A percentile compares a stretch with the other conserved stretches of the same genome.
These are phyloP conservation scores for Pythium dissotocum DNA, from an alignment of 352 stramenopile genomes.

Conservation along the genomic window DNA sequence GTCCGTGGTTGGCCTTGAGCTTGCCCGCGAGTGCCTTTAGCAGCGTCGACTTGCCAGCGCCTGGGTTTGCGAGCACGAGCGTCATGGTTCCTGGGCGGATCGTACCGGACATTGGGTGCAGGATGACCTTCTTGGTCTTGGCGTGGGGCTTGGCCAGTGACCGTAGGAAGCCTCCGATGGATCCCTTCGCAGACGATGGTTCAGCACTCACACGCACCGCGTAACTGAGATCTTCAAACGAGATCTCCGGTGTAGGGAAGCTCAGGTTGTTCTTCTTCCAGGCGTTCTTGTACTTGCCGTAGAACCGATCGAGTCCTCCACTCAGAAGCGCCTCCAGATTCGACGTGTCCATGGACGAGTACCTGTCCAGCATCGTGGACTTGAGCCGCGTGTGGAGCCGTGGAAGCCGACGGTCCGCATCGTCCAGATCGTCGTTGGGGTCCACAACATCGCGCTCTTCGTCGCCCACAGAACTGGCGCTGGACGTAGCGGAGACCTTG, in stretches of 20 bases:
- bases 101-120: conserved; percentile 71
- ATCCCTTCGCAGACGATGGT: conserved; percentile 16
- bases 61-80: conserved; percentile 63
- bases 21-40: conserved; percentile 61
- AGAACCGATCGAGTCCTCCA: conserved; percentile 58
- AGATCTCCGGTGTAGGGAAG: conserved; percentile 57
- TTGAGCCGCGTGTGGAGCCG: conserved; percentile 21
- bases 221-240: conserved; percentile 60
- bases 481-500: conserved; percentile 19
- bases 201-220: conserved; percentile 35
- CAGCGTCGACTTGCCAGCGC: conserved; percentile 65
- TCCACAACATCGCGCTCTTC: conserved; percentile 2
- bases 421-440: conserved; percentile 2
- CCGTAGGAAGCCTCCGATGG: conserved; percentile 23
- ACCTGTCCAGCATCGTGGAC: conserved; percentile 31
- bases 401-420: conserved; percentile 6
- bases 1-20: conserved; percentile 37
- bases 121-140: conserved; percentile 36
- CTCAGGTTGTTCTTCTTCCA: conserved; percentile 53
- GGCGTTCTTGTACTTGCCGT: conserved; percentile 42
- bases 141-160: conserved; percentile 31
- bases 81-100: conserved; percentile 65
- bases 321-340: conserved; percentile 60
- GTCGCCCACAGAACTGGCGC: conserved; percentile 17
- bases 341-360: conserved; percentile 41